phyloP scores from a whole-genome alignment of 257 asterid species.

The Ophiorrhiza pumila region DNA sequence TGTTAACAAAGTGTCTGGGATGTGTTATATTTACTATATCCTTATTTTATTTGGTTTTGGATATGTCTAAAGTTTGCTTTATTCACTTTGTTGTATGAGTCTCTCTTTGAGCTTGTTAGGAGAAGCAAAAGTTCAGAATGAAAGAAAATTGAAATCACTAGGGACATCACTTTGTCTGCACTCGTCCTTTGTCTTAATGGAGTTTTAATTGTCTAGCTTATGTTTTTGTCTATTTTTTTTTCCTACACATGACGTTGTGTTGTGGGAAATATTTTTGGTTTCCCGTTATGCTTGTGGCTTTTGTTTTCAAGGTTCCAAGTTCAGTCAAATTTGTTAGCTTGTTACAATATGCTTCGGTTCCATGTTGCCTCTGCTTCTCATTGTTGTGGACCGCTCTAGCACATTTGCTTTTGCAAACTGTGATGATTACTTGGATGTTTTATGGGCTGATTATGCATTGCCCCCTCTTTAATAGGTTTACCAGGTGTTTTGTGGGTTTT shows the following conservation, averaged over 20 bases:
- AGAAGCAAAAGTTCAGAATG: neutral
- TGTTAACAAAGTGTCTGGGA: neutral
- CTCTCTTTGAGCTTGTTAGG: neutral
- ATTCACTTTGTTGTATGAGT: neutral
- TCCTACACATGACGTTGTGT: neutral
- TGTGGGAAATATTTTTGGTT: neutral
- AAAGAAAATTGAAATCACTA: neutral
- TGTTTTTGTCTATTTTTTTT: neutral
- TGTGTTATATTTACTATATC: neutral
- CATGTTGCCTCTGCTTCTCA: no score
- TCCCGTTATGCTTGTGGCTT: neutral
- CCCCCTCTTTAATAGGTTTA: constrained; percentile 33
- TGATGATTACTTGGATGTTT: neutral
- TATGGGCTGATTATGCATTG: constrained; percentile 19
- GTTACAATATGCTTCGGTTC: neutral
- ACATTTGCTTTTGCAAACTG: neutral
- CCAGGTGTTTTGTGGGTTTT: constrained; percentile 84
- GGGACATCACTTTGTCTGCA: neutral
- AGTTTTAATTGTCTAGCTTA: neutral
- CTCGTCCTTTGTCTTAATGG: neutral
- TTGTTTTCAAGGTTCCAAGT: neutral
- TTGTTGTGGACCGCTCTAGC: no score
- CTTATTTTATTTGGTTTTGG: neutral
- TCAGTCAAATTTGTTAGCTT: neutral
- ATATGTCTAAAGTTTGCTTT: neutral